Percentiles rank a stretch among this genome's conserved stretches.
Conservation (phyloP, 2,329 filamentous ascomycete species). For the Trichoderma hamatum region DNA sequence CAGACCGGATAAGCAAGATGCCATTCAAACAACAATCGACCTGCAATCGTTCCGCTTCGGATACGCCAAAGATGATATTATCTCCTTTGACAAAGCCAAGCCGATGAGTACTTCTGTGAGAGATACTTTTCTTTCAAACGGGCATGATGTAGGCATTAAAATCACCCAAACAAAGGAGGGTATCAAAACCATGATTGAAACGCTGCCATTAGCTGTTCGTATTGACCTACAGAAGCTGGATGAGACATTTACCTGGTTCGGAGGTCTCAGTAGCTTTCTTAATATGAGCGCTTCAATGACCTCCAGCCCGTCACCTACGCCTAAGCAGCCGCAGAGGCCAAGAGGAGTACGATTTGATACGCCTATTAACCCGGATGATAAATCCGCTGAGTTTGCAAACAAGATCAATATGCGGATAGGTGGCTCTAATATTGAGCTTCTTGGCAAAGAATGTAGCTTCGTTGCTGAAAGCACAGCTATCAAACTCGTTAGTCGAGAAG, state of each 20-base stretch:
- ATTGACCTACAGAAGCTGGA: constrained; percentile 81
- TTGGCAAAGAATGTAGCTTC: constrained; percentile 76
- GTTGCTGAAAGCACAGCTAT: constrained; percentile 77
- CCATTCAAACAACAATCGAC: constrained; percentile 45
- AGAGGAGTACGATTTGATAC: constrained; percentile 63
- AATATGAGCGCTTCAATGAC: constrained; percentile 85
- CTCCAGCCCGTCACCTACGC: constrained; percentile 63
- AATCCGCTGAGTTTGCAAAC: constrained; percentile 51
- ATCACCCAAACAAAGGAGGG: constrained; percentile 50
- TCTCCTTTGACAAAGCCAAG: constrained; percentile 62
- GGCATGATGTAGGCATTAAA: constrained; percentile 61
- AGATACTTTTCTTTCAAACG: constrained; percentile 60
- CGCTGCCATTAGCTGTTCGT: constrained; percentile 74
- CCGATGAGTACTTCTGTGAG: constrained; percentile 63
- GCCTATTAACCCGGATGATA: constrained; percentile 53
- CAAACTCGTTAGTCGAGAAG: constrained; percentile 75
- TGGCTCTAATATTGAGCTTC: constrained; percentile 74
- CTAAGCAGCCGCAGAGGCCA: constrained; percentile 45
- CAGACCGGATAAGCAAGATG: constrained; percentile 35
- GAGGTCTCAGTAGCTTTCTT: constrained; percentile 86
- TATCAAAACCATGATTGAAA: constrained; percentile 66
- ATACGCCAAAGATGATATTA: constrained; percentile 63
- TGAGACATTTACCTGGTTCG: constrained; percentile 85
- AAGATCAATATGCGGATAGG: constrained; percentile 80
- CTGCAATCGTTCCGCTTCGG: constrained; percentile 64